Base-by-base conservation (phyloP, 306 rosid species). In the Nissolia schottii region DNA sequence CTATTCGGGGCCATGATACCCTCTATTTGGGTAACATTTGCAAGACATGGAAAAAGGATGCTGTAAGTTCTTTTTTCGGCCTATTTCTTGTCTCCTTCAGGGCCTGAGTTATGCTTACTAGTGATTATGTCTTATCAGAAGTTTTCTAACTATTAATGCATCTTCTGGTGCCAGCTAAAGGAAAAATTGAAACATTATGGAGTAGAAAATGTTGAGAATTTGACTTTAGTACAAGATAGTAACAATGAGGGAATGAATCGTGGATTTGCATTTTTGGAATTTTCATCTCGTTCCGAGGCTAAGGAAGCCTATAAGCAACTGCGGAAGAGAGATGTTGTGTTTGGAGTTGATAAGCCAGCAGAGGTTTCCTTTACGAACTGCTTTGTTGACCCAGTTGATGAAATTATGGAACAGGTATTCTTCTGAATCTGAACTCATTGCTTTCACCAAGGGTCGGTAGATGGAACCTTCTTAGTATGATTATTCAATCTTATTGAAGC, bases 281-380 rank as follows among this genome's bases (percentile, higher is more conserved):
- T 91, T 89, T 77, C 93, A 19, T 86, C 91, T 76, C 95, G 86
- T 12, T 83, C 93, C n/a, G 99, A 91, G 55, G 97, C 99, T 71
- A 91, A 86, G 89, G 94, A 87, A 67, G 96, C 96, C 67, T 94
- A 79, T 80, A 91, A 83, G 84, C 84, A 88, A 58, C 87, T 94
- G 69, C 93, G 85, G 59, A 91, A 89, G 82, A 89, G 90, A 74
- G 97, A 91, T 81, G 75, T 94, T 54, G 83, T 88, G 63, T 94
- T 94, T 89, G 99, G 99, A 73, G 96, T 88, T 76, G 96, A 89
- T 79, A 89, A 92, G 76, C 90, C 93, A 68, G 96, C 93, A 24
- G 88, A 85, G 82, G 91, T 94, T 80, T 89, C 99, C 59, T 91
- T 94, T 88, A 92, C 96, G 29, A 91, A 89, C 83, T 88, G 93